These are phyloP conservation scores for Scleromitrula shiraiana DNA, from an alignment of 2,329 filamentous ascomycete species.

Conservation along the genomic window DNA sequence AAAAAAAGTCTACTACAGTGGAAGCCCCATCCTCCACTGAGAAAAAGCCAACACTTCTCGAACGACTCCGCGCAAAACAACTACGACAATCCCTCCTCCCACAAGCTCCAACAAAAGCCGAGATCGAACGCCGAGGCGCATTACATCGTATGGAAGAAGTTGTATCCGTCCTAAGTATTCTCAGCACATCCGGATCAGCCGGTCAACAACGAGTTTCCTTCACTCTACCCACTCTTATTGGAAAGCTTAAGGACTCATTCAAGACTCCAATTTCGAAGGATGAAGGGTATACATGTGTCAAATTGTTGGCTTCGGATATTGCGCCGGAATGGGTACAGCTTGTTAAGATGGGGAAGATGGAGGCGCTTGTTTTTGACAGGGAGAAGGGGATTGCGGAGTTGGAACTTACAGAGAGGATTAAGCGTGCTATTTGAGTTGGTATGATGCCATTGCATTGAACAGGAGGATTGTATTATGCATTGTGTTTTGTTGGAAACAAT, in stretches of 20 bases:
- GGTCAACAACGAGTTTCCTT: slow-evolving; percentile 55
- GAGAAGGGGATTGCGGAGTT: slow-evolving; percentile 23
- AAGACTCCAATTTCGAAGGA: slow-evolving; percentile 36
- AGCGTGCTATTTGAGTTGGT: slow-evolving; percentile 10
- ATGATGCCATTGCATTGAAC: background rate
- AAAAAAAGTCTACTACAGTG: slow-evolving; percentile 26
- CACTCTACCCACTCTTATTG: slow-evolving; percentile 52
- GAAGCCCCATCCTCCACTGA: slow-evolving; percentile 18
- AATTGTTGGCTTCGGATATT: slow-evolving; percentile 38
- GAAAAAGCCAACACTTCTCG: slow-evolving; percentile 59
- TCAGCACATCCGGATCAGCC: slow-evolving; percentile 45
- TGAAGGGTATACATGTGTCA: slow-evolving; percentile 40
- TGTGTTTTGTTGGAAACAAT: background rate
- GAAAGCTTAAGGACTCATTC: slow-evolving; percentile 61
- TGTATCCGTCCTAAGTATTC: slow-evolving; percentile 57
- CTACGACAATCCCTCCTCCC: slow-evolving; percentile 39
- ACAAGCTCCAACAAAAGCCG: slow-evolving; percentile 41
- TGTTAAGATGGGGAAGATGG: slow-evolving; percentile 37
- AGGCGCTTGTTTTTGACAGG: slow-evolving; percentile 38
- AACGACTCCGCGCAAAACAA: slow-evolving; percentile 68
- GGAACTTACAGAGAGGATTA: slow-evolving; percentile 23
- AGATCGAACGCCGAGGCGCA: slow-evolving; percentile 55
- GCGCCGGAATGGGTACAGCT: slow-evolving; percentile 43
- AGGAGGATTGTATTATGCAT: background rate
- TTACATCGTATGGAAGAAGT: slow-evolving; percentile 63